Percentiles rank a stretch among this genome's conserved stretches.
Conservation (phyloP, 352 stramenopile species). For the Phytophthora pistaciae region DNA sequence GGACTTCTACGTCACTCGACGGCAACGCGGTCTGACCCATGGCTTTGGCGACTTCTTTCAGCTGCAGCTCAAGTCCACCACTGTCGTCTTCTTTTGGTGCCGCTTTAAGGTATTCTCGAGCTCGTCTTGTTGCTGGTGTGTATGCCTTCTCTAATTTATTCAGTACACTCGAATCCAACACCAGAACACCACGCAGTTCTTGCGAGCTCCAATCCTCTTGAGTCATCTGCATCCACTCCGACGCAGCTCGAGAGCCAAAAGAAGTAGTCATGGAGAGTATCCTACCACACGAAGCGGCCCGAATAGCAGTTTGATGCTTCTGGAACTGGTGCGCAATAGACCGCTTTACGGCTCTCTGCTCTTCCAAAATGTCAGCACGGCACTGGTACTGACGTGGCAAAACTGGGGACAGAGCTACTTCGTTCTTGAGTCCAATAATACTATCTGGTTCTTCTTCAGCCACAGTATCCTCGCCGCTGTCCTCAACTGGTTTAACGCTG, state of each 20-base stretch:
- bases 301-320: conserved; percentile 53
- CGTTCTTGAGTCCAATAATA: not conserved
- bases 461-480: not conserved
- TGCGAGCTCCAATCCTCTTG: conserved; percentile 56
- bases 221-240: conserved; percentile 67
- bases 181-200: conserved; percentile 51
- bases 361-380: conserved; percentile 14
- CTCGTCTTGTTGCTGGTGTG: conserved; percentile 24
- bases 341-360: conserved; percentile 6
- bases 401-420: not conserved
- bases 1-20: conserved; percentile 9
- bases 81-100: conserved; percentile 3
- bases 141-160: conserved; percentile 36
- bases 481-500: not conserved
- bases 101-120: conserved; percentile 13
- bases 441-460: not conserved
- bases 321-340: conserved; percentile 40
- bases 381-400: not conserved
- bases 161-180: conserved; percentile 51
- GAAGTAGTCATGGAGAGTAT: conserved; percentile 13
- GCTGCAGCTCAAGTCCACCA: conserved; percentile 27
- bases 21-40: conserved; percentile 20
- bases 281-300: conserved; percentile 20
- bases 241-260: not conserved
- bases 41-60: conserved; percentile 42